Evolutionary conservation across 768 basidiomycete genomes (phyloP).

Genomic region (Kwoniella europaea): DNA sequence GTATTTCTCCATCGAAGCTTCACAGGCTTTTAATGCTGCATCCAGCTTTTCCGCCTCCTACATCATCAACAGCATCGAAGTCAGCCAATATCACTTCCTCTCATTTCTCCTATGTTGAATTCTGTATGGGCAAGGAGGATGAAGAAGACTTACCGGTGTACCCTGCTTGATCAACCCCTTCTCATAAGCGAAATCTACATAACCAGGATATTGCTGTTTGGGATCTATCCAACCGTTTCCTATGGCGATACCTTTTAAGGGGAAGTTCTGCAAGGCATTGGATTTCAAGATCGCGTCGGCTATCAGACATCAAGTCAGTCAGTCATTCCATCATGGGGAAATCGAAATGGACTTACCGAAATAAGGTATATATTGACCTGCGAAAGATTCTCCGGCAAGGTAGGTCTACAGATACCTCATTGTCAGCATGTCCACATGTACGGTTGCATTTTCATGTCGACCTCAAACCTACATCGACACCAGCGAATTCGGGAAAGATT

Average conservation of each 20-base stretch:
- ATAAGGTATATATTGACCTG: slow-evolving; percentile 97
- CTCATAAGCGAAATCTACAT: slow-evolving; percentile 81
- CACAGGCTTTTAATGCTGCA: slow-evolving; percentile 67
- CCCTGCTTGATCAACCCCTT: slow-evolving; percentile 76
- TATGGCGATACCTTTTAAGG: slow-evolving; percentile 80
- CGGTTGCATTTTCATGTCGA: neutral
- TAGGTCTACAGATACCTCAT: slow-evolving; percentile 71
- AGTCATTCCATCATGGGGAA: slow-evolving; percentile 12
- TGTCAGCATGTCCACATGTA: neutral
- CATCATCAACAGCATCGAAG: neutral
- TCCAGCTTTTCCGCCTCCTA: slow-evolving; percentile 71
- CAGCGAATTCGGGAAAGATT: slow-evolving; percentile 85
- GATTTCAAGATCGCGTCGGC: slow-evolving; percentile 74
- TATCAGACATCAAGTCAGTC: slow-evolving; percentile 48
- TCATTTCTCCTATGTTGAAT: too few species aligned
- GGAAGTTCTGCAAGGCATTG: slow-evolving; percentile 65
- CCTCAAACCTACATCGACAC: slow-evolving; percentile 73
- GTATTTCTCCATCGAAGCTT: slow-evolving; percentile 59
- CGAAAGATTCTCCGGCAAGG: slow-evolving; percentile 92
- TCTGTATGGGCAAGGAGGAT: neutral
- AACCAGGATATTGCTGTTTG: slow-evolving; percentile 83
- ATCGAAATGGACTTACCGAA: slow-evolving; percentile 66
- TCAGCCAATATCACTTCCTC: too few species aligned
- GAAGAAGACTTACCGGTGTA: slow-evolving; percentile 64
- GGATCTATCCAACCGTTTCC: slow-evolving; percentile 99